These are phyloP conservation scores for Lentinula raphanica DNA, from an alignment of 768 basidiomycete species.

Conservation along the genomic window DNA sequence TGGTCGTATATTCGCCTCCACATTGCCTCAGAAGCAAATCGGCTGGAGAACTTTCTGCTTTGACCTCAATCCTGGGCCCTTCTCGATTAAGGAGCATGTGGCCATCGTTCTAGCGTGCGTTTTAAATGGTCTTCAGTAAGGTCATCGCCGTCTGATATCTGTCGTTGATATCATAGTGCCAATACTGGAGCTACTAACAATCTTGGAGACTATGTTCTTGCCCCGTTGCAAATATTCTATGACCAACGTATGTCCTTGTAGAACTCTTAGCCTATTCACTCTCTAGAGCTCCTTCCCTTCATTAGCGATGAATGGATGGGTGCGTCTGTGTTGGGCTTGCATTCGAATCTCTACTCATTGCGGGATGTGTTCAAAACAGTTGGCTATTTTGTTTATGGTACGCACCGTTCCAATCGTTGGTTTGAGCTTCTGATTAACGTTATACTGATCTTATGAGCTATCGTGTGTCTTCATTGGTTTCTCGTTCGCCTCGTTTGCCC, in stretches of 20 bases:
- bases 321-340: neutral
- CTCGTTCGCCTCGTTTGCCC: conserved; percentile 17
- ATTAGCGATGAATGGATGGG: conserved; percentile 22
- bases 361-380: neutral
- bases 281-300: no score
- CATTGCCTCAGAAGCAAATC: conserved; percentile 16
- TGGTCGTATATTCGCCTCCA: conserved; percentile 15
- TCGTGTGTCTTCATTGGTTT: conserved; percentile 20
- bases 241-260: conserved; percentile 3
- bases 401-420: neutral
- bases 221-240: conserved; percentile 19
- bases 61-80: conserved; percentile 18
- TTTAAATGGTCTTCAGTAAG: neutral
- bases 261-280: no score
- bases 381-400: conserved; percentile 21
- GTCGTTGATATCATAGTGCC: conserved; percentile 7
- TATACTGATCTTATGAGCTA: neutral
- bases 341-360: neutral
- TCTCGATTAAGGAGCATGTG: conserved; percentile 21
- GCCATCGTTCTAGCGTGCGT: conserved; percentile 20
- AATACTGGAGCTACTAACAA: conserved; percentile 21
- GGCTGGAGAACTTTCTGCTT: conserved; percentile 16
- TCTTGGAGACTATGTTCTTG: conserved; percentile 20
- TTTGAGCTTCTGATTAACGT: neutral
- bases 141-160: neutral